A percentile compares a stretch with the other conserved stretches of the same genome.
Evolutionary conservation across 495 filamentous ascomycete species (phyloP).

Genomic region (Hyaloscypha variabilis): DNA sequence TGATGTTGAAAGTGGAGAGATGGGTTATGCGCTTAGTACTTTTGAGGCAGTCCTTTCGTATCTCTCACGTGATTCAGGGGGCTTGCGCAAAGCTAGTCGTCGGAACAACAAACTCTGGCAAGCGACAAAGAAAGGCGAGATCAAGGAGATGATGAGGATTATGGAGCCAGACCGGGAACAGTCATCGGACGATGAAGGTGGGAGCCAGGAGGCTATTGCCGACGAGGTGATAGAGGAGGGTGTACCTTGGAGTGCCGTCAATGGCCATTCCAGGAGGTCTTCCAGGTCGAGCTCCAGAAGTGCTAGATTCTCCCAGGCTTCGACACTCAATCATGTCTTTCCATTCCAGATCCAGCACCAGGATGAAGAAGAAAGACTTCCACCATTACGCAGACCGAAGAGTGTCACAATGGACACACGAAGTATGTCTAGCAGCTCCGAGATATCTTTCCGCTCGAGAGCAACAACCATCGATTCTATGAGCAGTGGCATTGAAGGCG

Average conservation of each 20-base stretch:
- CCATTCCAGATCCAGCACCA: constrained; percentile 70
- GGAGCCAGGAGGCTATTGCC: constrained; percentile 45
- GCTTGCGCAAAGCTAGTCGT: constrained; percentile 78
- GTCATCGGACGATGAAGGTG: constrained; percentile 40
- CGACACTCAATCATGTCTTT: constrained; percentile 81
- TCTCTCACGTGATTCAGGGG: constrained; percentile 79
- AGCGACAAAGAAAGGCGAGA: constrained; percentile 72
- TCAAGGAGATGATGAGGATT: constrained; percentile 74
- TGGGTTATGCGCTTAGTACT: constrained; percentile 95
- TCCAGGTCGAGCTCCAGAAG: constrained; percentile 40
- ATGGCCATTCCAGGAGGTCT: constrained; percentile 47
- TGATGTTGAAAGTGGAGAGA: constrained; percentile 95
- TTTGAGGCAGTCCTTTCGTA: constrained; percentile 95
- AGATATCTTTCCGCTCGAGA: constrained; percentile 73
- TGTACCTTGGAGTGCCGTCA: constrained; percentile 40
- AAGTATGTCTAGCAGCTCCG: constrained; percentile 85
- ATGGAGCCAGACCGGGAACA: constrained; percentile 61
- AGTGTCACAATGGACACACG: constrained; percentile 85
- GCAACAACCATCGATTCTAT: constrained; percentile 76
- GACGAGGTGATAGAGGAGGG: constrained; percentile 40
- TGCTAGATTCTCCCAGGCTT: constrained; percentile 48
- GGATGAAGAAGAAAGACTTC: constrained; percentile 35
- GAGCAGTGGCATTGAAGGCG: constrained; percentile 75
- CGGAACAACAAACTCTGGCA: constrained; percentile 90
- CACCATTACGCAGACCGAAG: constrained; percentile 62